These are phyloP conservation scores for Exserohilum rostratum DNA, from an alignment of 2,329 filamentous ascomycete species.

Conservation along the genomic window DNA sequence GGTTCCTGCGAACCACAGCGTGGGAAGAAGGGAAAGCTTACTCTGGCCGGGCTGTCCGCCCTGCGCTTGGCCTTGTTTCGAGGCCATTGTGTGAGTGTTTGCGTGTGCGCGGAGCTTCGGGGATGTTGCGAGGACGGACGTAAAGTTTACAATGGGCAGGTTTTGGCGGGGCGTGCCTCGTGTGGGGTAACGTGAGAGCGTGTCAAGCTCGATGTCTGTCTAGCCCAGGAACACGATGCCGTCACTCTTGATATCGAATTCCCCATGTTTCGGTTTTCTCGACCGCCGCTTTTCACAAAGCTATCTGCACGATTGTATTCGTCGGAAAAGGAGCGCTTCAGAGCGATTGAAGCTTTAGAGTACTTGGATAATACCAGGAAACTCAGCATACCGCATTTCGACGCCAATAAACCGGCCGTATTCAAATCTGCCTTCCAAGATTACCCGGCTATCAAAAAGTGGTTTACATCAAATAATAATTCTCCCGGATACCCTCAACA, in stretches of 20 bases:
- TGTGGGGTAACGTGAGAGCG: slow-evolving; percentile 31
- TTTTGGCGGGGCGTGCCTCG: slow-evolving; percentile 28
- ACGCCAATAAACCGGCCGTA: slow-evolving; percentile 26
- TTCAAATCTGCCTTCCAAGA: slow-evolving; percentile 28
- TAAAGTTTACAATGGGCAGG: slow-evolving; percentile 22
- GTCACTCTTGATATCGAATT: not conserved
- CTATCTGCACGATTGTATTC: not conserved
- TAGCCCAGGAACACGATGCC: not conserved
- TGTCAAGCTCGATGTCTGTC: slow-evolving; percentile 12
- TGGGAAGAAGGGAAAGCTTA: slow-evolving; percentile 10
- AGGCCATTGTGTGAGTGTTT: slow-evolving; percentile 24
- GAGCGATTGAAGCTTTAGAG: slow-evolving; percentile 5
- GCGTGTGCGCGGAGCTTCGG: slow-evolving; percentile 4
- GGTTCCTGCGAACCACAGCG: not conserved
- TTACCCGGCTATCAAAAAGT: slow-evolving; percentile 40
- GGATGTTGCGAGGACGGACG: slow-evolving; percentile 9
- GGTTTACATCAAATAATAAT: slow-evolving; percentile 27
- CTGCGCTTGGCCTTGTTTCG: slow-evolving; percentile 36
- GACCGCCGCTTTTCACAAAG: not conserved
- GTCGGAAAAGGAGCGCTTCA: not conserved
- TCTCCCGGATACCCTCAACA: slow-evolving; percentile 11
- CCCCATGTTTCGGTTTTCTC: slow-evolving; percentile 1
- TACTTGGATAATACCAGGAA: slow-evolving; percentile 6
- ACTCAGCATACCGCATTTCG: slow-evolving; percentile 20
- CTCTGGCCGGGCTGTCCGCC: slow-evolving; percentile 37